These are phyloP conservation scores for Echeveria elegans DNA, from an alignment of 164 flowering plant genomes.

Conservation along the genomic window DNA sequence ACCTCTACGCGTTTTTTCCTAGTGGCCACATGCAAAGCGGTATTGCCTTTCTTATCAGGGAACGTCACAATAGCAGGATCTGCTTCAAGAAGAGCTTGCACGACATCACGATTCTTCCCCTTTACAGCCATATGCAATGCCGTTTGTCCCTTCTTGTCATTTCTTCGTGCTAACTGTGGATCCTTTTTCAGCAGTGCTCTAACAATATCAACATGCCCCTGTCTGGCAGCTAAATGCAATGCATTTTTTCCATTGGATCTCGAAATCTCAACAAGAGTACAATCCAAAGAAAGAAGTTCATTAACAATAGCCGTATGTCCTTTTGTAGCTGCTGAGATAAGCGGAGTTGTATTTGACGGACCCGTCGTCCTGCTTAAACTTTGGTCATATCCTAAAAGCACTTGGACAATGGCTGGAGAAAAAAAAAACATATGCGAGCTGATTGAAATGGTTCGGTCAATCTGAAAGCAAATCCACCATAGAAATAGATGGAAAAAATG, in stretches of 20 bases:
- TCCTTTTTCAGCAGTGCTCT: neutral
- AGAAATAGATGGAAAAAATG: too few relatives aligned
- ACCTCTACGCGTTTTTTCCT: neutral
- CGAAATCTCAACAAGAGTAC: neutral
- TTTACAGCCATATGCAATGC: neutral
- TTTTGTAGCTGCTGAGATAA: neutral
- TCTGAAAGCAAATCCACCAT: too few relatives aligned
- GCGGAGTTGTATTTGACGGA: neutral
- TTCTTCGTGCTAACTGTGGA: neutral
- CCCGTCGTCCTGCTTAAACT: neutral
- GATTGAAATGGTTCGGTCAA: too few relatives aligned
- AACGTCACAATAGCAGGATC: neutral
- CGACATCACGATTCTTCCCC: neutral
- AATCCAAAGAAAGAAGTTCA: neutral
- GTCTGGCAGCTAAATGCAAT: neutral
- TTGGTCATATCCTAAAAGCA: neutral
- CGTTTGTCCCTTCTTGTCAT: neutral
- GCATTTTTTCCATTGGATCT: neutral
- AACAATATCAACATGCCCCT: neutral
- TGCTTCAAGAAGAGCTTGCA: neutral
- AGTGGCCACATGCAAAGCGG: neutral
- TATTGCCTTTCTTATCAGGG: neutral
- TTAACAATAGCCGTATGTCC: neutral
- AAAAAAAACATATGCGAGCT: too few relatives aligned
- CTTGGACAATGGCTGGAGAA: neutral